phyloP scores from a whole-genome alignment of 2,329 filamentous ascomycete genomes.

The Fusarium tanahbumbuense region DNA sequence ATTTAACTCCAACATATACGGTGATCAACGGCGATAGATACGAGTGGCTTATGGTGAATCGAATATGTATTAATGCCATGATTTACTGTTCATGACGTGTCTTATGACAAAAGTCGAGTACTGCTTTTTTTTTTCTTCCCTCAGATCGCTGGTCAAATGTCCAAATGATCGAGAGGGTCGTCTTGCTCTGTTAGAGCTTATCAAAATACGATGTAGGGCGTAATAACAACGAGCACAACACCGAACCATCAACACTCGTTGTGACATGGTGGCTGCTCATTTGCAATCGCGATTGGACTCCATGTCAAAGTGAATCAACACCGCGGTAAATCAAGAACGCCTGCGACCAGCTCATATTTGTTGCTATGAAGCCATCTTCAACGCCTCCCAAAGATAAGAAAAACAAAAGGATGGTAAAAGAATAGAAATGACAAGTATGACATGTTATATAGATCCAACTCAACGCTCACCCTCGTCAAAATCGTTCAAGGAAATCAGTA shows the following conservation, averaged over 20 bases:
- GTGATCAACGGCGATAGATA: constrained; percentile 8
- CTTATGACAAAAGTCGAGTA: not conserved
- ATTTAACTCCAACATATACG: not conserved
- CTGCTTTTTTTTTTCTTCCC: not conserved
- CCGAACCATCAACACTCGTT: not conserved
- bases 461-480: constrained; percentile 13
- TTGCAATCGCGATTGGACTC: not conserved
- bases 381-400: constrained; percentile 29
- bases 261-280: not conserved
- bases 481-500: constrained; percentile 7
- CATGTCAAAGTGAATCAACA: not conserved
- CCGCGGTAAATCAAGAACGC: not conserved
- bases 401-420: not conserved
- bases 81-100: not conserved
- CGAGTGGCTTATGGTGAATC: constrained; percentile 18
- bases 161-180: constrained; percentile 5
- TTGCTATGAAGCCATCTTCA: constrained; percentile 33
- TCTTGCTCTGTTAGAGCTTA: constrained; percentile 4
- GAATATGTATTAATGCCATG: not conserved
- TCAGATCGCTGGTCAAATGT: not conserved
- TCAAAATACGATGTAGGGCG: constrained; percentile 1
- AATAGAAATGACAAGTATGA: constrained; percentile 1
- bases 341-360: constrained; percentile 21
- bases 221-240: not conserved
- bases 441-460: constrained; percentile 8